Evolutionary conservation across 2,329 filamentous ascomycete genomes (phyloP).

Genomic region (Diaporthe sp.): DNA sequence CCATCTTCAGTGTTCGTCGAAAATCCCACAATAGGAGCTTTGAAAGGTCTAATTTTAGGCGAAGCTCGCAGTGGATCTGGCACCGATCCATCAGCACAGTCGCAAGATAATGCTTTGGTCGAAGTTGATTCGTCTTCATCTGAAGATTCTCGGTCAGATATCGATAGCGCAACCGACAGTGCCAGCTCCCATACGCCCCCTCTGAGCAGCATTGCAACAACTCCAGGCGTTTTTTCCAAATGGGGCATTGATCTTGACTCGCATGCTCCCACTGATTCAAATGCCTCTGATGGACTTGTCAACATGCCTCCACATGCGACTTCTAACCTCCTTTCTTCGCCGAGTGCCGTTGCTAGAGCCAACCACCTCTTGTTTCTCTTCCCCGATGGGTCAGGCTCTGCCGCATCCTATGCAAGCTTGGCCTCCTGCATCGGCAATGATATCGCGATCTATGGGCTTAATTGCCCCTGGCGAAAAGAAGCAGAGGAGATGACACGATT

Average conservation of each 20-base stretch:
- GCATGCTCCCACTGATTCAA: neutral
- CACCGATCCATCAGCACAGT: neutral
- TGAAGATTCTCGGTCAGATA: neutral
- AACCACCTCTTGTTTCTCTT: conserved; percentile 27
- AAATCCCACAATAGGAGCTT: neutral
- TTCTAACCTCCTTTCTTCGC: neutral
- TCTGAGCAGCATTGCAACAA: conserved; percentile 19
- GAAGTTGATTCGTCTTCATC: neutral
- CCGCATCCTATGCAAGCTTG: conserved; percentile 11
- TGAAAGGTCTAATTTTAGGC: neutral
- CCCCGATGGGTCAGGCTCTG: conserved; percentile 31
- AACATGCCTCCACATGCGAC: neutral
- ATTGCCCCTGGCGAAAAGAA: conserved; percentile 16
- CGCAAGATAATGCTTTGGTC: neutral
- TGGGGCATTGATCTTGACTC: neutral
- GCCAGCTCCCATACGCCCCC: neutral
- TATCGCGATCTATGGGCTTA: conserved; percentile 12
- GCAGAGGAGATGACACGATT: neutral
- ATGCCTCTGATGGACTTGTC: neutral
- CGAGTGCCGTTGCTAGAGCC: neutral
- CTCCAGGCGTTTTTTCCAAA: neutral
- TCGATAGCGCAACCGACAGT: neutral
- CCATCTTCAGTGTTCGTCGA: conserved; percentile 10
- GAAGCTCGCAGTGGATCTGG: neutral
- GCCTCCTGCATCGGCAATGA: neutral